phyloP scores from a whole-genome alignment of 164 flowering plant genomes.

The Hamamelis virginiana region DNA sequence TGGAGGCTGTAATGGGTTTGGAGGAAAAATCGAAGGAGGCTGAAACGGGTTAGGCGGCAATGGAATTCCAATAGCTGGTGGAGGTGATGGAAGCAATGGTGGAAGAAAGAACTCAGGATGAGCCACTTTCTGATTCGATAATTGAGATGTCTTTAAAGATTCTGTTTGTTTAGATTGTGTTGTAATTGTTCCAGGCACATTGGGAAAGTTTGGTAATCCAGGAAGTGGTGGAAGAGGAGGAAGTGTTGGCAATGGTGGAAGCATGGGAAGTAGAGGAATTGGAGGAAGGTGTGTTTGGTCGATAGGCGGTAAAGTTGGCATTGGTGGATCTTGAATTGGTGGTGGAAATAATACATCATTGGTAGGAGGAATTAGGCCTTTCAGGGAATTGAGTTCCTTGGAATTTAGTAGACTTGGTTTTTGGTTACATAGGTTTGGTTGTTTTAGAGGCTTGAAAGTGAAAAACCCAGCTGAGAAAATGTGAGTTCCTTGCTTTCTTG shows the following conservation, averaged over 20 bases:
- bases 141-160: not conserved
- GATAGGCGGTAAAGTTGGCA: slow-evolving; percentile 17
- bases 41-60: slow-evolving; percentile 28
- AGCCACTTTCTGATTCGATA: slow-evolving; percentile 5
- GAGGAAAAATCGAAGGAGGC: slow-evolving; percentile 30
- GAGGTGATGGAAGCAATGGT: not conserved
- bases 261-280: slow-evolving; percentile 21
- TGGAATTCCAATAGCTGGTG: too few species aligned
- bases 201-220: slow-evolving; percentile 12
- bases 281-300: slow-evolving; percentile 11
- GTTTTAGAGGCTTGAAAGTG: slow-evolving; percentile 64
- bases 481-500: slow-evolving; percentile 52
- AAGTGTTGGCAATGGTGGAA: slow-evolving; percentile 19
- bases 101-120: slow-evolving; percentile 9
- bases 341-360: slow-evolving; percentile 19
- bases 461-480: slow-evolving; percentile 64
- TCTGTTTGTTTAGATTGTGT: not conserved
- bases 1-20: slow-evolving; percentile 24
- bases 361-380: slow-evolving; percentile 7
- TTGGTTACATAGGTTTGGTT: slow-evolving; percentile 56
- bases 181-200: not conserved
- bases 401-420: slow-evolving; percentile 35
- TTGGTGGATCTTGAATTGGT: slow-evolving; percentile 19
- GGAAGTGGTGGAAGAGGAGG: slow-evolving; percentile 36
- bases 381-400: slow-evolving; percentile 13